Conservation (phyloP, 352 stramenopile genomes). For the Phytopythium ostracodes region DNA sequence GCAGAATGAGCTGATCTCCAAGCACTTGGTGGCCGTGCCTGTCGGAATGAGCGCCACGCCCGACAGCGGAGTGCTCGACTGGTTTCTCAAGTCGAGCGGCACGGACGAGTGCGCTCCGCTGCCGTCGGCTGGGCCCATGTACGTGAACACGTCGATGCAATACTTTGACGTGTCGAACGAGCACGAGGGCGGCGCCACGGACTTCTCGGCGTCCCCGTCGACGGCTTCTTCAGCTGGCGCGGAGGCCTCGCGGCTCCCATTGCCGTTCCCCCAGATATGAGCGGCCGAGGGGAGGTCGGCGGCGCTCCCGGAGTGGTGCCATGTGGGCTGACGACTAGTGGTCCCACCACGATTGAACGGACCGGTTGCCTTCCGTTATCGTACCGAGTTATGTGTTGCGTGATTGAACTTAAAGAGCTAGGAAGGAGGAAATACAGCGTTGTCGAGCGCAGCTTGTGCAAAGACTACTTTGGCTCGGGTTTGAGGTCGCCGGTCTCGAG, state of each 20-base stretch:
- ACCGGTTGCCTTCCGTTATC: not conserved
- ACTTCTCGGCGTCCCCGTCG: constrained; percentile 11
- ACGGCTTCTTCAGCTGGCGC: constrained; percentile 24
- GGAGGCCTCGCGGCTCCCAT: not conserved
- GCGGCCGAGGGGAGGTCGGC: not conserved
- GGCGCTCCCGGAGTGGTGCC: not conserved
- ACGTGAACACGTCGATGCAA: constrained; percentile 22
- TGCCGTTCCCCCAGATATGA: constrained; percentile 17
- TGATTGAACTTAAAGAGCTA: not conserved
- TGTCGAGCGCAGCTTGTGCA: not conserved
- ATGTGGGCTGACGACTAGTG: not conserved
- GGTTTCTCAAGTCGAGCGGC: constrained; percentile 50
- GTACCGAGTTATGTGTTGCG: constrained; percentile 1
- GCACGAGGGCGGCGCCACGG: not conserved
- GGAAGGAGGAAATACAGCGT: not conserved
- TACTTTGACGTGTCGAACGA: constrained; percentile 41
- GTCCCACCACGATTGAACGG: not conserved
- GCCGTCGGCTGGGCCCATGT: constrained; percentile 12
- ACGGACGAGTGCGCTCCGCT: constrained; percentile 34
- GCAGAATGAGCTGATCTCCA: constrained; percentile 55
- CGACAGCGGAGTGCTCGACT: constrained; percentile 50
- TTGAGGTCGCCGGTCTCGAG: constrained; percentile 62
- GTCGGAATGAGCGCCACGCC: constrained; percentile 15
- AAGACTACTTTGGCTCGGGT: constrained; percentile 19
- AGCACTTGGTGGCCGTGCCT: constrained; percentile 27